Percentiles rank a stretch among this genome's conserved stretches.
phyloP scores from a whole-genome alignment of 2,329 filamentous ascomycete species.

The Lecanicillium sp. region DNA sequence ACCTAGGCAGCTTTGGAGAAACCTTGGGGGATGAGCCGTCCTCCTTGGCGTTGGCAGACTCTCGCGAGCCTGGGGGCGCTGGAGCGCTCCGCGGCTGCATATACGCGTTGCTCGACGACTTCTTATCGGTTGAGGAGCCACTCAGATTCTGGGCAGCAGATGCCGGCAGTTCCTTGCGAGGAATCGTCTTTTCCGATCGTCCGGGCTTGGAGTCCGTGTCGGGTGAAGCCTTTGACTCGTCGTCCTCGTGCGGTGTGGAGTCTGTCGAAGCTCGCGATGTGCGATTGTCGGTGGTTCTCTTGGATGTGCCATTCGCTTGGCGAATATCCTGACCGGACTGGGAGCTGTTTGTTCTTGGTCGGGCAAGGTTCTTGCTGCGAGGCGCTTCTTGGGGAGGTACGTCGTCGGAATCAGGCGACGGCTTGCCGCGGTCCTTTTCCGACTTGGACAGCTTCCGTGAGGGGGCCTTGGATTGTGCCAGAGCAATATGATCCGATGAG shows the following conservation, averaged over 20 bases:
- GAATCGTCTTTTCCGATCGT: conserved; percentile 41
- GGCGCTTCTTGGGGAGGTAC: conserved; percentile 80
- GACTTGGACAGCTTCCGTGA: conserved; percentile 42
- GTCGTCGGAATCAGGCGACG: conserved; percentile 31
- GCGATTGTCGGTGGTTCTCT: conserved; percentile 25
- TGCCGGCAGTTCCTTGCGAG: conserved; percentile 56
- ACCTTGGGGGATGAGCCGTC: conserved; percentile 35
- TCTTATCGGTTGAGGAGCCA: conserved; percentile 8
- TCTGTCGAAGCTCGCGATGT: conserved; percentile 26
- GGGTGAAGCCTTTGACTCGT: conserved; percentile 36
- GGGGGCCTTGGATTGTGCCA: conserved; percentile 42
- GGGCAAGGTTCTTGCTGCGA: conserved; percentile 46
- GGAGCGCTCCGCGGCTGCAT: conserved; percentile 52
- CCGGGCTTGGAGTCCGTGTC: conserved; percentile 32
- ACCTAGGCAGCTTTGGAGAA: conserved; percentile 63
- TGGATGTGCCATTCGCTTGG: conserved; percentile 27
- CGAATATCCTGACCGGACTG: conserved; percentile 29
- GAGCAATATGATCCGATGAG: conserved; percentile 51
- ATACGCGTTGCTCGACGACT: conserved; percentile 38
- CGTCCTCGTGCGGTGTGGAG: conserved; percentile 47
- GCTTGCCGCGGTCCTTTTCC: conserved; percentile 21
- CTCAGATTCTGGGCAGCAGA: too few relatives aligned
- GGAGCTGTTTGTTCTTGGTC: conserved; percentile 34
- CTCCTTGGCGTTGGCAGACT: conserved; percentile 35
- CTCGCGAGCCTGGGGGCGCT: conserved; percentile 33